phyloP scores from a whole-genome alignment of 2,329 filamentous ascomycete species.

The Pseudogymnoascus sp. region DNA sequence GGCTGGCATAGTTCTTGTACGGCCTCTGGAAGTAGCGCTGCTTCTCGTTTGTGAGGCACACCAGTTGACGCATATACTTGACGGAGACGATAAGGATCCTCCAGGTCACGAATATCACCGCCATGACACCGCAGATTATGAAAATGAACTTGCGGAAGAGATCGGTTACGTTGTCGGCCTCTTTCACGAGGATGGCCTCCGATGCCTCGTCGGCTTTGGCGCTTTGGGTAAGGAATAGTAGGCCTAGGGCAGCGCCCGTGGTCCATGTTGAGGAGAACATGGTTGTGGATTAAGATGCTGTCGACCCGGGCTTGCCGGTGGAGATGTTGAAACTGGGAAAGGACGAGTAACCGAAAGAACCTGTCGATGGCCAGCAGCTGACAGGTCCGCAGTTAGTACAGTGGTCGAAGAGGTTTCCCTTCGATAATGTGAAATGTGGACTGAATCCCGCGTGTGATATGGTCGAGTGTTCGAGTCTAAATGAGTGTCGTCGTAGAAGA shows the following conservation, averaged over 20 bases:
- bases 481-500: conserved; percentile 6
- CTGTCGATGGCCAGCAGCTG: conserved; percentile 5
- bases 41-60: conserved; percentile 67
- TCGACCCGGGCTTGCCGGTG: background rate
- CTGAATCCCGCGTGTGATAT: background rate
- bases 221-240: background rate
- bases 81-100: conserved; percentile 51
- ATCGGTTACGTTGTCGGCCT: conserved; percentile 34
- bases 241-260: background rate
- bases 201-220: background rate
- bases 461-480: conserved; percentile 2
- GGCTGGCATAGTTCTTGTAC: conserved; percentile 42
- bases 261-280: background rate
- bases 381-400: background rate
- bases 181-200: conserved; percentile 5
- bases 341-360: background rate
- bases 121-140: conserved; percentile 54
- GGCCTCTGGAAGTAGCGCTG: conserved; percentile 70
- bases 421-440: background rate
- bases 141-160: conserved; percentile 53
- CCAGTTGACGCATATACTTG: conserved; percentile 63
- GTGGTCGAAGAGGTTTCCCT: background rate
- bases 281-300: background rate
- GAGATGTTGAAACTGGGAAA: background rate
- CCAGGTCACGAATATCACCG: conserved; percentile 57